A percentile compares a stretch with the other conserved stretches of the same genome.
These are phyloP conservation scores for Fusarium austroafricanum DNA, from an alignment of 2,329 filamentous ascomycete species.

Conservation along the genomic window DNA sequence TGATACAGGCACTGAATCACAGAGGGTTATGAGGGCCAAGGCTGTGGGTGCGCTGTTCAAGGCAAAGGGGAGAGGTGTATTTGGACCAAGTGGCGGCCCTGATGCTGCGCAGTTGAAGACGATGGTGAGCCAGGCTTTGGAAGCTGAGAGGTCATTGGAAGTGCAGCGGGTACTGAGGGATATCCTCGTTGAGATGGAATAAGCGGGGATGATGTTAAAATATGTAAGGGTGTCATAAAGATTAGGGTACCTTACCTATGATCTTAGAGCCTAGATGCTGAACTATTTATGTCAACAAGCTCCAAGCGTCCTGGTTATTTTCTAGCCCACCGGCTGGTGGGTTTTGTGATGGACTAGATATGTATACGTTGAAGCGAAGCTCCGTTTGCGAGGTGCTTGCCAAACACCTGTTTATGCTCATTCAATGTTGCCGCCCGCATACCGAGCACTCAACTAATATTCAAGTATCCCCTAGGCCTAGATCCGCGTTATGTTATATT, in stretches of 20 bases:
- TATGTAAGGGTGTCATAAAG: too few relatives aligned
- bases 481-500: too few relatives aligned
- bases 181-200: conserved; percentile 49
- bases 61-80: conserved; percentile 57
- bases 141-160: conserved; percentile 58
- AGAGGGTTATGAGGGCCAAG: conserved; percentile 61
- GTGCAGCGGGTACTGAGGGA: conserved; percentile 58
- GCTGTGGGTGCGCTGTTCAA: conserved; percentile 57
- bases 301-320: too few relatives aligned
- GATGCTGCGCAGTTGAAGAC: conserved; percentile 48
- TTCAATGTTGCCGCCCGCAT: too few relatives aligned
- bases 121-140: conserved; percentile 51
- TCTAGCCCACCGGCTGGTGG: not conserved
- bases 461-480: too few relatives aligned
- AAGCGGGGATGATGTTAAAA: not conserved
- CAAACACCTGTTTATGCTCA: too few relatives aligned
- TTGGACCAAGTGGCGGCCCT: conserved; percentile 50
- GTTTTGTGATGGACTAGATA: not conserved
- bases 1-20: conserved; percentile 63
- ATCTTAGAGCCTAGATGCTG: too few relatives aligned
- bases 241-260: too few relatives aligned
- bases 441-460: too few relatives aligned
- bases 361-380: too few relatives aligned
- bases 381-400: too few relatives aligned
- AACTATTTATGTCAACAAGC: too few relatives aligned